Evolutionary conservation across 202 grass and related monocot species (phyloP), one percentile per base, ranked within the genome.

Genomic region (Setaria viridis): DNA sequence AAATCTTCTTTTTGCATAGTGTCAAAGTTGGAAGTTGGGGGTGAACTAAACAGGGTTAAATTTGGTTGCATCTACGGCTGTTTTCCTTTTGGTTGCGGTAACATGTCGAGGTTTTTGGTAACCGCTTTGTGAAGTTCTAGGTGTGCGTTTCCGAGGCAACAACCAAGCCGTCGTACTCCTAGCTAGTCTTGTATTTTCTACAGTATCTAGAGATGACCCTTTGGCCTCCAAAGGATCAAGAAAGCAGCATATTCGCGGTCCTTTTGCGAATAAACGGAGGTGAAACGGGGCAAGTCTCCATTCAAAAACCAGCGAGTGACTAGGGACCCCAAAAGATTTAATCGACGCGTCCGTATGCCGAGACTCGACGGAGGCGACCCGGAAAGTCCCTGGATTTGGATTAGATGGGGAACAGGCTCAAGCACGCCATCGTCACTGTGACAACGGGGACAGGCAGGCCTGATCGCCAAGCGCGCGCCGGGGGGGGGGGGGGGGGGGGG

Each of bases 191-290:
- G 17, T 10, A 13, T 20, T 74, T 33, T 37, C 16, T 30, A 21
- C 5, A 4, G 6, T 50, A 30, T 33, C 20, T n/a, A 1, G 19
- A 51, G 10, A 54, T 17, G 66, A 20, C 48, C 66, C 66, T 80
- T 85, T 80, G 59, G 48, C 41, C 4, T 0, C 21, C 60, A 14
- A 62, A 67, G 60, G 77, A 63, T 70, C 62, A 63, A 34, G 17
- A 7, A 5, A 14, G 45, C 1, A 12, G 85, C 70, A 82, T 82
- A 68, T 76, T 75, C 85, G 43, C 67, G 0, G 54, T 15, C 16
- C 54, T 50, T 83, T 16, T 16, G 41, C 2, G 20, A 20, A 50
- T 13, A 21, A 41, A 35, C 2, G 39, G 10, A 1, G 1, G 46
- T 9, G 2, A 71, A 45, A 4, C 6, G 32, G 72, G 6, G 33